Conservation (phyloP, 371 early-diverging fungal genomes). For the Apophysomyces trapeziformis region DNA sequence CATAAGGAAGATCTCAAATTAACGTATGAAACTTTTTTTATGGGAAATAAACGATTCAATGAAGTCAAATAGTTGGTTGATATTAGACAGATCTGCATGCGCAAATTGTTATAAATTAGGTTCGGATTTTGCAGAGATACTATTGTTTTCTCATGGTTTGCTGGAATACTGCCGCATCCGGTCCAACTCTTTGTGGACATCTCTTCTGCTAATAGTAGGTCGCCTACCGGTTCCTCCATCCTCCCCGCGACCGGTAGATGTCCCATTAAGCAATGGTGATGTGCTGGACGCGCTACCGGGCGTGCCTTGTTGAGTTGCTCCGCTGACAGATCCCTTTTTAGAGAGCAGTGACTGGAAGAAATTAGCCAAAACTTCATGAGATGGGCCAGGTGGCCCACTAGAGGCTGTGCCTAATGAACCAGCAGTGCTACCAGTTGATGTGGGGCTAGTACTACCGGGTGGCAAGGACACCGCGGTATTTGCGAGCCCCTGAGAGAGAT, state of each 20-base stretch:
- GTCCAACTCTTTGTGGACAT: conserved; percentile 51
- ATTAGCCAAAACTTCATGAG: conserved; percentile 81
- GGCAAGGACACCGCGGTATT: conserved; percentile 15
- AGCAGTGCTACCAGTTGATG: conserved; percentile 25
- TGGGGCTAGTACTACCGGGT: conserved; percentile 18
- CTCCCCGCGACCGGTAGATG: conserved; percentile 21
- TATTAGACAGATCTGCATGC: not conserved
- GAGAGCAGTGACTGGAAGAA: conserved; percentile 88
- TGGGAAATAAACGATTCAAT: no score
- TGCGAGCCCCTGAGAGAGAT: not conserved
- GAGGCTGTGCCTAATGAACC: conserved; percentile 16
- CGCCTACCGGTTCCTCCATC: conserved; percentile 28
- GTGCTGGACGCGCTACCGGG: conserved; percentile 13
- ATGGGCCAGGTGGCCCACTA: conserved; percentile 39
- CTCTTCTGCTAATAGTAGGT: conserved; percentile 49
- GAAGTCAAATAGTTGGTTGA: no score
- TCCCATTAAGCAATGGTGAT: not conserved
- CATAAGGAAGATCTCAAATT: no score
- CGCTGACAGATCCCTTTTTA: conserved; percentile 56
- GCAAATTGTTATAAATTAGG: not conserved
- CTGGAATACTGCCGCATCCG: conserved; percentile 45
- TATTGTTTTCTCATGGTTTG: conserved; percentile 22
- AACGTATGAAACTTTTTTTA: no score
- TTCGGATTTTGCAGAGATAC: not conserved
- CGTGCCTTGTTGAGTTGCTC: conserved; percentile 3